Conservation (phyloP, 2,329 filamentous ascomycete genomes). For the Botryotinia convoluta region DNA sequence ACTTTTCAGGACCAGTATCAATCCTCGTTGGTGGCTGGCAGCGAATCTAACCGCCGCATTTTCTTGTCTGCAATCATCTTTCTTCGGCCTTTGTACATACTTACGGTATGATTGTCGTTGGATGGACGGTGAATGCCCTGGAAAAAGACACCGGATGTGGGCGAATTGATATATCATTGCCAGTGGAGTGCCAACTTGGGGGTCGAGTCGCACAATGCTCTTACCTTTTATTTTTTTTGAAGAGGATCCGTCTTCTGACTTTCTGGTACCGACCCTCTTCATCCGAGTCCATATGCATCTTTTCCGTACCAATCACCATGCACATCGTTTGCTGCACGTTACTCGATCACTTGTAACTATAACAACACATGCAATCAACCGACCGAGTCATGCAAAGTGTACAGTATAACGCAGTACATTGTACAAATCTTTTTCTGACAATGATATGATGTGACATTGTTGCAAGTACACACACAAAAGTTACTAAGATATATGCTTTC, state of each 20-base stretch:
- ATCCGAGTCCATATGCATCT: slow-evolving; percentile 10
- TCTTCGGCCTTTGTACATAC: slow-evolving; percentile 2
- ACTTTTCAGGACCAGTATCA: slow-evolving; percentile 10
- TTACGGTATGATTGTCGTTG: slow-evolving; percentile 1
- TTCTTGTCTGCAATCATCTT: not conserved
- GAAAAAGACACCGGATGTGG: not conserved
- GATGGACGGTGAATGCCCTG: slow-evolving; percentile 1
- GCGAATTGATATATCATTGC: not conserved
- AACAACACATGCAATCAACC: slow-evolving; percentile 23
- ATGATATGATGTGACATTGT: slow-evolving; percentile 9
- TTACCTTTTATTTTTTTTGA: not conserved
- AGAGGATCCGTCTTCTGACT: slow-evolving; percentile 16
- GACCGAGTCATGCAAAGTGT: slow-evolving; percentile 21
- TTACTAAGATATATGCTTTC: not conserved
- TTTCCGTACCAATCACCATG: slow-evolving; percentile 14
- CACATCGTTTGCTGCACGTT: slow-evolving; percentile 19
- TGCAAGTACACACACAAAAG: slow-evolving; percentile 1
- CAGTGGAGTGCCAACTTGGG: not conserved
- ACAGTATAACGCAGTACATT: slow-evolving; percentile 14
- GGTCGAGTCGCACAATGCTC: slow-evolving; percentile 15
- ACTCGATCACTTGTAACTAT: slow-evolving; percentile 15
- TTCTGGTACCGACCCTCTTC: slow-evolving; percentile 15
- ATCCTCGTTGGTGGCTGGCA: slow-evolving; percentile 21
- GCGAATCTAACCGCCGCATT: slow-evolving; percentile 22
- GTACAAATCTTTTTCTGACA: slow-evolving; percentile 12